phyloP scores from a whole-genome alignment of 2,329 filamentous ascomycete genomes.

The Aureobasidium lini region DNA sequence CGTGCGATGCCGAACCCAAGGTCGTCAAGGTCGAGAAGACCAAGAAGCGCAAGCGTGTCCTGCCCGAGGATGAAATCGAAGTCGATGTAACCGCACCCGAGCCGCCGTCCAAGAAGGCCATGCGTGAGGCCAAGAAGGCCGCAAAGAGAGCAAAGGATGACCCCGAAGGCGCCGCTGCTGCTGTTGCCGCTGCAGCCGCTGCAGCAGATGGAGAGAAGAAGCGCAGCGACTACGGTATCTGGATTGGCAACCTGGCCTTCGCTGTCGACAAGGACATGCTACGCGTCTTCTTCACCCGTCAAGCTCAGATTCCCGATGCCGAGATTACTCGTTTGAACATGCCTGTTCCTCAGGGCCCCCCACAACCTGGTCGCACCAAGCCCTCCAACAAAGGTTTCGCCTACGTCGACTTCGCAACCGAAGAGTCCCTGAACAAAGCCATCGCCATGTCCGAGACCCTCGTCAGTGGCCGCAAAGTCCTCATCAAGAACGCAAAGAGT shows the following conservation, averaged over 20 bases:
- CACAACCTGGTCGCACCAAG: conserved; percentile 29
- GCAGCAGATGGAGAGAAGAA: conserved; percentile 27
- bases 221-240: conserved; percentile 77
- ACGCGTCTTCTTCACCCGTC: conserved; percentile 69
- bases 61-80: conserved; percentile 64
- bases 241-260: conserved; percentile 96
- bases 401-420: conserved; percentile 80
- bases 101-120: conserved; percentile 88
- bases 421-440: conserved; percentile 64
- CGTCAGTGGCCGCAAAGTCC: conserved; percentile 65
- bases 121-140: conserved; percentile 77
- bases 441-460: conserved; percentile 80
- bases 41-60: conserved; percentile 61
- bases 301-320: conserved; percentile 50
- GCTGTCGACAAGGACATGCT: conserved; percentile 66
- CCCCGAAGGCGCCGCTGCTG: conserved; percentile 11
- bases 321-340: conserved; percentile 81
- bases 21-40: conserved; percentile 9
- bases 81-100: conserved; percentile 86
- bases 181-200: conserved; percentile 6
- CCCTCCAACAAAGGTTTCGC: conserved; percentile 86
- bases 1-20: not conserved
- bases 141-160: conserved; percentile 16
- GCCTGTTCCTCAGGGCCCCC: conserved; percentile 49
- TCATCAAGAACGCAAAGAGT: conserved; percentile 88